Conservation (phyloP, 495 filamentous ascomycete genomes). For the Cercophora sp. region DNA sequence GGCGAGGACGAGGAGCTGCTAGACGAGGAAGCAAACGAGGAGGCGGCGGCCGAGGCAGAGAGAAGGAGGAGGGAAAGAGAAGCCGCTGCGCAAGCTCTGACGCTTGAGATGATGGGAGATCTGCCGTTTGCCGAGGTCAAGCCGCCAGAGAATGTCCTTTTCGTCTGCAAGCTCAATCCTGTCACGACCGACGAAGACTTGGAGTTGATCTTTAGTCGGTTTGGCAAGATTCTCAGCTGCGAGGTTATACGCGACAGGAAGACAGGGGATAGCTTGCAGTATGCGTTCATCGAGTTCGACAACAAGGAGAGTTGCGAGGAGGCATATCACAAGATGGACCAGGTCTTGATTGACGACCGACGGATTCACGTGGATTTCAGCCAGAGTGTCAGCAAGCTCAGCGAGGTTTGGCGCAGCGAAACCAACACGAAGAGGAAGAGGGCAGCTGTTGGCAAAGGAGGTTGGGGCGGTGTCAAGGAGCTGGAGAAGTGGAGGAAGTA, state of each 20-base stretch:
- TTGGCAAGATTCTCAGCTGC: constrained; percentile 91
- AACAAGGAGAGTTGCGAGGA: constrained; percentile 89
- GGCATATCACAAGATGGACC: constrained; percentile 98
- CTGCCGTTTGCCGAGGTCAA: constrained; percentile 97
- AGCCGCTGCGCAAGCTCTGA: constrained; percentile 89
- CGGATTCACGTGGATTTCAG: constrained; percentile 98
- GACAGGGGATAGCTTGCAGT: constrained; percentile 92
- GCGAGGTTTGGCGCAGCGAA: constrained; percentile 82
- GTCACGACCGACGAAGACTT: constrained; percentile 94
- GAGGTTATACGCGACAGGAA: constrained; percentile 94
- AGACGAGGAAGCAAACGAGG: constrained; percentile 58
- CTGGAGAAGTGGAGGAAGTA: constrained; percentile 92
- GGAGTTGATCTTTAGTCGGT: constrained; percentile 92
- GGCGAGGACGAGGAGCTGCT: constrained; percentile 80
- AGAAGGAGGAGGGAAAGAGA: constrained; percentile 81
- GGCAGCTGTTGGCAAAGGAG: constrained; percentile 61
- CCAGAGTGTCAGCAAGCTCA: constrained; percentile 87
- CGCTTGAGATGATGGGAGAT: constrained; percentile 96
- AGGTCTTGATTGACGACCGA: constrained; percentile 92
- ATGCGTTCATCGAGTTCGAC: constrained; percentile 96
- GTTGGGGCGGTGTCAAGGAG: constrained; percentile 83
- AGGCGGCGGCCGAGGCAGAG: constrained; percentile 74
- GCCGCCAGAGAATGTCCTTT: constrained; percentile 93
- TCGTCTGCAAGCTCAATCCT: constrained; percentile 97
- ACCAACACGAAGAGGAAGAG: constrained; percentile 79